Percentiles rank a stretch among this genome's conserved stretches.
These are phyloP conservation scores for Calonectria leucothoes DNA, from an alignment of 2,329 filamentous ascomycete genomes.

Conservation along the genomic window DNA sequence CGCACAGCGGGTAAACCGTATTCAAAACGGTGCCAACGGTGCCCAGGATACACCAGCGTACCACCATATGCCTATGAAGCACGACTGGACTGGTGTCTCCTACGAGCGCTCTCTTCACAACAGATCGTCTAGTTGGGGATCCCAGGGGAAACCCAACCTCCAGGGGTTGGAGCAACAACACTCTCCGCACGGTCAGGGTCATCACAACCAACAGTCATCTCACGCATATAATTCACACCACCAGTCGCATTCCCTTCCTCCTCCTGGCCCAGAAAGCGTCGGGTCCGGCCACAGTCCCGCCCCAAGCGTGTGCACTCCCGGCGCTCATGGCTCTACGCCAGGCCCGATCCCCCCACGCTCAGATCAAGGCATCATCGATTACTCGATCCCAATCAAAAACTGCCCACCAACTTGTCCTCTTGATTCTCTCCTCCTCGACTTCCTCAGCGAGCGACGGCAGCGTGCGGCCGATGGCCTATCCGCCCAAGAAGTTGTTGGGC, in stretches of 20 bases:
- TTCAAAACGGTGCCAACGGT: conserved; percentile 62
- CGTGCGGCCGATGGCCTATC: conserved; percentile 74
- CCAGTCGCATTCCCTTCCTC: conserved; percentile 28
- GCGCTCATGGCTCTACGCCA: conserved; percentile 14
- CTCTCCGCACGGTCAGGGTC: conserved; percentile 18
- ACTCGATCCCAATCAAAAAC: conserved; percentile 64
- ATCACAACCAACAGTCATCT: conserved; percentile 18
- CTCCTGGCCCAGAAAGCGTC: conserved; percentile 33
- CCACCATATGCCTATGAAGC: conserved; percentile 62
- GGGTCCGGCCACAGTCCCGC: conserved; percentile 37
- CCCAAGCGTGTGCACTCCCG: conserved; percentile 24
- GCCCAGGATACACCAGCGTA: conserved; percentile 58
- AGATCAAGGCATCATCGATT: conserved; percentile 32
- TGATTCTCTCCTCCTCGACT: conserved; percentile 83
- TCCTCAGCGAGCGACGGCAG: conserved; percentile 76
- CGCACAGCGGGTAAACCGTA: conserved; percentile 64
- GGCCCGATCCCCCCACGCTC: conserved; percentile 32
- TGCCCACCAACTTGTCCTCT: conserved; percentile 78
- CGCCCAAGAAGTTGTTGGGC: conserved; percentile 75
- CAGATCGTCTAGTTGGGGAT: conserved; percentile 37
- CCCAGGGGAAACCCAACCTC: conserved; percentile 33
- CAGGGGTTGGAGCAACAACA: conserved; percentile 33
- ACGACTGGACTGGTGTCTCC: conserved; percentile 56
- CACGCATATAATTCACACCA: conserved; percentile 15
- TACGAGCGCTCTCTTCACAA: conserved; percentile 40